phyloP scores from a whole-genome alignment of 2,329 filamentous ascomycete genomes.

The Nothophoma quercina region DNA sequence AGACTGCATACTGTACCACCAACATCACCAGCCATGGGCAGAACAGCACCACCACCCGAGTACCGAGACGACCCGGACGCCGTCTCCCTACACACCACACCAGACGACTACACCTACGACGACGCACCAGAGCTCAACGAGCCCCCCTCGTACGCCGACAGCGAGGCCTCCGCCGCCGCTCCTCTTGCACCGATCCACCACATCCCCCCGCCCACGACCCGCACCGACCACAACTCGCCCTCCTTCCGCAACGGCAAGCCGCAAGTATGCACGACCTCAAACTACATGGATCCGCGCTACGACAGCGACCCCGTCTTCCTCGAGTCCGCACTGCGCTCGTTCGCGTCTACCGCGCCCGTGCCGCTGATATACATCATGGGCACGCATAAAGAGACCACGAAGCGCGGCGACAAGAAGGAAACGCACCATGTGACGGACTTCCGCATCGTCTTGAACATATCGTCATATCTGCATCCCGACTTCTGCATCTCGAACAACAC shows the following conservation, averaged over 20 bases:
- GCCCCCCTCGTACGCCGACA: slow-evolving; percentile 49
- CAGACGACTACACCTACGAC: slow-evolving; percentile 47
- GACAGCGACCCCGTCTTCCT: slow-evolving; percentile 44
- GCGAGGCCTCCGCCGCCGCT: slow-evolving; percentile 31
- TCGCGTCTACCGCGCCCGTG: slow-evolving; percentile 38
- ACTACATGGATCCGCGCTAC: slow-evolving; percentile 40
- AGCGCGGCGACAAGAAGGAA: slow-evolving; percentile 46
- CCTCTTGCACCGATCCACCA: slow-evolving; percentile 32
- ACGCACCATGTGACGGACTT: slow-evolving; percentile 48
- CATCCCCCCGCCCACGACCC: slow-evolving; percentile 34
- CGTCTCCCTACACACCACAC: slow-evolving; percentile 50
- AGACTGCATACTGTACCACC: neutral
- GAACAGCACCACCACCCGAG: slow-evolving; percentile 25
- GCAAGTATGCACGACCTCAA: slow-evolving; percentile 34
- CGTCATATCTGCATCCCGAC: slow-evolving; percentile 36
- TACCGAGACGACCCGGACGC: slow-evolving; percentile 51
- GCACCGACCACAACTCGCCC: slow-evolving; percentile 37
- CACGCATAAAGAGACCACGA: slow-evolving; percentile 47
- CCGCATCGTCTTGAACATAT: slow-evolving; percentile 46
- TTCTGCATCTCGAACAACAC: slow-evolving; percentile 27
- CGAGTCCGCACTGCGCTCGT: slow-evolving; percentile 36
- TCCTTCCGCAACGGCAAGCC: slow-evolving; percentile 38
- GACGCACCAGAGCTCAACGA: slow-evolving; percentile 44
- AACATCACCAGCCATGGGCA: slow-evolving; percentile 43
- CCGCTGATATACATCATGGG: slow-evolving; percentile 50